Evolutionary conservation across 2,329 filamentous ascomycete species (phyloP).

Genomic region (Paecilomyces variotii): DNA sequence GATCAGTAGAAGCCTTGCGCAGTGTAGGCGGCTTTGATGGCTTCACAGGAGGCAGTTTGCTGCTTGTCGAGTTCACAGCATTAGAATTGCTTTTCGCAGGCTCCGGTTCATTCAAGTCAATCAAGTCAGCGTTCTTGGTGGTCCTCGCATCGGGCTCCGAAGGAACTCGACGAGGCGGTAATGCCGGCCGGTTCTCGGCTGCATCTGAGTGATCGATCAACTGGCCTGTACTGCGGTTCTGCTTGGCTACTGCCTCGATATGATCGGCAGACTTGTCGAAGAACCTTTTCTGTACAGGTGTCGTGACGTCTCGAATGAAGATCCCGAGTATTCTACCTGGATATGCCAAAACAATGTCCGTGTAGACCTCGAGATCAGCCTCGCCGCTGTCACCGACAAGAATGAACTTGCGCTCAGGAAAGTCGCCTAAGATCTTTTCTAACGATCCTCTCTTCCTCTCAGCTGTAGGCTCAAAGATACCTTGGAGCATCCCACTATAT

Average conservation of each 20-base stretch:
- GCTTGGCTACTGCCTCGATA: constrained; percentile 14
- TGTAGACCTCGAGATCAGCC: constrained; percentile 94
- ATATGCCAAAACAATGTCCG: constrained; percentile 77
- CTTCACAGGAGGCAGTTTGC: constrained; percentile 29
- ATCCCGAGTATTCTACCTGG: constrained; percentile 76
- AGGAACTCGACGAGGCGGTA: constrained; percentile 31
- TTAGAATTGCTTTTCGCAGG: constrained; percentile 7
- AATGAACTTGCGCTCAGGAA: constrained; percentile 81
- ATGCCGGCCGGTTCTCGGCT: constrained; percentile 23
- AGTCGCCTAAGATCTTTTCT: constrained; percentile 78
- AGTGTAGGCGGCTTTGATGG: constrained; percentile 38
- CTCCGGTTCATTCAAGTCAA: constrained; percentile 32
- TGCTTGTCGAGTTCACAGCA: constrained; percentile 10
- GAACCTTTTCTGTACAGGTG: constrained; percentile 62
- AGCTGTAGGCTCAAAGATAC: constrained; percentile 94
- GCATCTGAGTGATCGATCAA: constrained; percentile 19
- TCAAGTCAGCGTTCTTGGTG: constrained; percentile 26
- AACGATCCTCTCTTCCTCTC: constrained; percentile 87
- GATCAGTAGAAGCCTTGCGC: constrained; percentile 22
- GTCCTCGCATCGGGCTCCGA: constrained; percentile 14
- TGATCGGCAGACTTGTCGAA: constrained; percentile 59
- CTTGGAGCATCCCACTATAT: constrained; percentile 93
- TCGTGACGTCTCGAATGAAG: constrained; percentile 94
- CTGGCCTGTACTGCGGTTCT: constrained; percentile 18
- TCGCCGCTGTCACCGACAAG: constrained; percentile 94